Evolutionary conservation across 2,329 filamentous ascomycete species (phyloP), one percentile per base, ranked within the genome.

Genomic region (Penicillium thymicola): DNA sequence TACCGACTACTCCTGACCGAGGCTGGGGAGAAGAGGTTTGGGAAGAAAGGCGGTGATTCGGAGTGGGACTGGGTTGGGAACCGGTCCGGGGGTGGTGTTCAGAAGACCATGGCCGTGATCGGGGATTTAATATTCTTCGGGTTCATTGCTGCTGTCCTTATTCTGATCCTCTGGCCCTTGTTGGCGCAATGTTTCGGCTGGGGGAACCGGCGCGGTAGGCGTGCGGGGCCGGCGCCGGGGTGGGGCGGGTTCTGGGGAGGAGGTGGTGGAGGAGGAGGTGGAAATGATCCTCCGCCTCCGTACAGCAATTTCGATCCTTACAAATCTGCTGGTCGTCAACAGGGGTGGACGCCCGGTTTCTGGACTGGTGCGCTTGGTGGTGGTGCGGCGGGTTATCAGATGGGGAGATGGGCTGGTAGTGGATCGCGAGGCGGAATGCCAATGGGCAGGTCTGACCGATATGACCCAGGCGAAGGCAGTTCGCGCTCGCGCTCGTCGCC

Each of bases 1-100:
- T 97, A 97, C 74, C 82, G 88, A 14, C 75, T 97, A 7, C 73
- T 89, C 0, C 78, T 97, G 51, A 97, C 92, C 1, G 85, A 88
- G 11, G 79, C 82, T 59, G 94, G 94, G 3, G 86, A 92, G 75
- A 75, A 82, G 65, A 84, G 81, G 64, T 92, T 88, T 71, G 89
- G 88, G 1, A 71, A 82, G 37, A 67, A 84, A 71, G 42, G 76
- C 67, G 43, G 70, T 67, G 27, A 75, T 66, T n/a, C 40, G 4
- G 25, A 62, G 34, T 64, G 71, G 66, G 55, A 65, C 63, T 51
- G 65, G 43, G 11, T 46, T 28, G 30, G 34, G 16, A 37, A 27
- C 54, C 30, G 49, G 52, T 42, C 40, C 5, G 10, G 5, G 18
- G 18, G 11, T 48, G 42, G 44, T n/a, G 32, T 34, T 32, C 37